Evolutionary conservation across 2,329 filamentous ascomycete species (phyloP).

Genomic region (Penicillium griseofulvum): DNA sequence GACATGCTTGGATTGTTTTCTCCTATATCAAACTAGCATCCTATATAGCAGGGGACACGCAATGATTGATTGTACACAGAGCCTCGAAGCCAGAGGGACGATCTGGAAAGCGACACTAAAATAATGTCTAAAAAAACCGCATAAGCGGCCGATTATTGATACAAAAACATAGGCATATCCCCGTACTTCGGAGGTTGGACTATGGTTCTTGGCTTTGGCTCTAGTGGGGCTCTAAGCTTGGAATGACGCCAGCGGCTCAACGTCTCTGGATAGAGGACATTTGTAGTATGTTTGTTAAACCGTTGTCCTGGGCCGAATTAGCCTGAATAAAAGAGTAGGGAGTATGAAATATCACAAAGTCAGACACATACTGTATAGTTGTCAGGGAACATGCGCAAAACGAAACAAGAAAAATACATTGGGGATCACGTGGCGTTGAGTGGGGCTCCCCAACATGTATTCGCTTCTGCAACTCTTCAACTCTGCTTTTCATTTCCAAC

Average conservation of each 20-base stretch:
- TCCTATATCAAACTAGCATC: neutral
- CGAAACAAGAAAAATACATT: conserved; percentile 8
- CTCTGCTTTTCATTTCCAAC: conserved; percentile 6
- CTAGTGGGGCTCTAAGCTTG: conserved; percentile 12
- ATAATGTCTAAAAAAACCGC: too few species aligned
- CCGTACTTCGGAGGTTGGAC: conserved; percentile 3
- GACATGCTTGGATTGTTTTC: too few species aligned
- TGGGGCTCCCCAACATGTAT: conserved; percentile 37
- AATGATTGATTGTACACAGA: neutral
- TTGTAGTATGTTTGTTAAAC: too few species aligned
- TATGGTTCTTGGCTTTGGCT: conserved; percentile 12
- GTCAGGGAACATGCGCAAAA: neutral
- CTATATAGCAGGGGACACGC: too few species aligned
- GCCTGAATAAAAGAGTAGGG: neutral
- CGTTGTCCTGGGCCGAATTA: too few species aligned
- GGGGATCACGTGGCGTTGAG: conserved; percentile 32
- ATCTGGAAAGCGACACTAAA: neutral
- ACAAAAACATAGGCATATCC: neutral
- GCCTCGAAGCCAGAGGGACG: neutral
- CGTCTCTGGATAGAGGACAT: neutral
- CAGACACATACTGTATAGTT: neutral
- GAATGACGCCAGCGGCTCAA: conserved; percentile 13
- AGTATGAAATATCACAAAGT: neutral
- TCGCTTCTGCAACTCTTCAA: conserved; percentile 12
- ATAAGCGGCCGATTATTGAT: too few species aligned